Base-by-base conservation (phyloP, 2,329 filamentous ascomycete species). In the Neophaeococcomyces aloes region DNA sequence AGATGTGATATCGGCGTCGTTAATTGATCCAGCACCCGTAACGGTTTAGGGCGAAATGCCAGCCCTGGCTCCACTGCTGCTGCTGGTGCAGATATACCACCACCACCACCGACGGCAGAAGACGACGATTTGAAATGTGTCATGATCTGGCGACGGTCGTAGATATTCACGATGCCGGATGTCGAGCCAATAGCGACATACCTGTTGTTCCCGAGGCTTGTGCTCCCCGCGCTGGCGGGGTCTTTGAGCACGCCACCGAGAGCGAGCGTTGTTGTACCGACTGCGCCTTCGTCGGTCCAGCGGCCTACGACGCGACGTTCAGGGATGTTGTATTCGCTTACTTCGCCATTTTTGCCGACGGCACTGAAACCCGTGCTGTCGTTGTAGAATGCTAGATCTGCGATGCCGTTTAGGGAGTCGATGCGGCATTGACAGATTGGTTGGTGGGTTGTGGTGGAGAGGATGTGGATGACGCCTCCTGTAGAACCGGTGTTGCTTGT, bases 351-450 rank as follows among this genome's bases (percentile, higher is more conserved):
- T 62, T 83, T 88, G 48, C 86, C 87, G 1, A 84, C 77, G 32
- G 94, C 83, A 1, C 79, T 82, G 56, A 98, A 70, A 3, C 88
- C 89, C 31, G 81, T 75, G 27, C 88, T 84, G 48, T 86, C 79
- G 42, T 78, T 74, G 88, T 88, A 95, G 91, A 91, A 98, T 1
- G 78, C 79, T 57, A 95, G 93, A 61, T 95, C 89, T 1, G 86
- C 83, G 37, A 96, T 80, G 29, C 88, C 88, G 39, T 86, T 81
- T 38, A 77, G 74, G 51, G 84, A 82, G 57, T 95, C 86, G 35
- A 95, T 71, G 30, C 88, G 76, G 11, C 84, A 86, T 52, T 89
- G 80, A 0, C 83, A 77, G 36, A 87, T 70, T 89, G 89, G 96
- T 65, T 95, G 89, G 59, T 84, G 79, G 0, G 88, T 89, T 18